Conservation (phyloP, 352 stramenopile species). For the Phytophthora sp. region DNA sequence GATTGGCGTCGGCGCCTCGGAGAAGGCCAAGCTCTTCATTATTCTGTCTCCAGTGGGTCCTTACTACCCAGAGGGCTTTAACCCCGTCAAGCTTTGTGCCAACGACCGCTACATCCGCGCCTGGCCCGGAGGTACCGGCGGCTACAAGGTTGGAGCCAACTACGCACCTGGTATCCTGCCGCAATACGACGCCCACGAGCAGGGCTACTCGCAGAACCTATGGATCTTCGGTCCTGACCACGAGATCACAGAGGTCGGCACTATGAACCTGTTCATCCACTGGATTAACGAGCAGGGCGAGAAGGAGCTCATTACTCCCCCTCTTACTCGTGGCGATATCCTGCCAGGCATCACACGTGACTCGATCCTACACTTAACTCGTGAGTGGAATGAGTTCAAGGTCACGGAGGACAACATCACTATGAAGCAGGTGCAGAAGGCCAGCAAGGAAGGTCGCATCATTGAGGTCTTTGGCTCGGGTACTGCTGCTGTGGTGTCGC, state of each 20-base stretch:
- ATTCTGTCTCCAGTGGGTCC: slow-evolving; percentile 97
- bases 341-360: slow-evolving; percentile 96
- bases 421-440: slow-evolving; percentile 95
- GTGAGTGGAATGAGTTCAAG: slow-evolving; percentile 93
- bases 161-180: slow-evolving; percentile 93
- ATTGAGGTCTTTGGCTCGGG: slow-evolving; percentile 96
- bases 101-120: slow-evolving; percentile 95
- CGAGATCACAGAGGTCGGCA: slow-evolving; percentile 89
- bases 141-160: slow-evolving; percentile 94
- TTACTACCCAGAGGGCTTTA: slow-evolving; percentile 97
- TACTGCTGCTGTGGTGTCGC: slow-evolving; percentile 95
- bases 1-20: slow-evolving; percentile 90
- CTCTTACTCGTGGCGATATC: slow-evolving; percentile 95
- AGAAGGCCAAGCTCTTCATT: slow-evolving; percentile 94
- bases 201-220: slow-evolving; percentile 92
- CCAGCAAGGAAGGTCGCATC: slow-evolving; percentile 89
- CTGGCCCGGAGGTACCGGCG: slow-evolving; percentile 96
- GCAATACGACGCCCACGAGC: slow-evolving; percentile 83
- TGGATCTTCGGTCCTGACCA: slow-evolving; percentile 97
- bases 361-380: slow-evolving; percentile 94
- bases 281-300: slow-evolving; percentile 92
- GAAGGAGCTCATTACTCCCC: slow-evolving; percentile 95
- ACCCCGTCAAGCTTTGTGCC: slow-evolving; percentile 90
- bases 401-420: slow-evolving; percentile 94
- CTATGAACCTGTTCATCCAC: slow-evolving; percentile 99